Base-by-base conservation (phyloP, 768 basidiomycete genomes). In the Dioszegia aurantiaca region DNA sequence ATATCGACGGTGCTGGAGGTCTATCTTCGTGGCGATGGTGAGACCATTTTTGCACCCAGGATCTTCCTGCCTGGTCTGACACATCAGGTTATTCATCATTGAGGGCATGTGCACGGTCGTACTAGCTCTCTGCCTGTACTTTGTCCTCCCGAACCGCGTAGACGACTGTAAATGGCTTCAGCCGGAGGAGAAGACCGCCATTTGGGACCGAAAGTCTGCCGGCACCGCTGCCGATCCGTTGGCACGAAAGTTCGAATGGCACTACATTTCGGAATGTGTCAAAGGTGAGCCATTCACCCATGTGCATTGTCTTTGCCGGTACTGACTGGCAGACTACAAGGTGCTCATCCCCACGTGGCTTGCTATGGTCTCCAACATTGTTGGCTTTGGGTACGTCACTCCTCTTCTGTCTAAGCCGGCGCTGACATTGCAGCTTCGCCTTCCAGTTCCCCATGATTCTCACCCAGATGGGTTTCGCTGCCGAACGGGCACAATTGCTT, bases 41-140 rank as follows among this genome's bases (percentile, higher is more conserved):
- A 45, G 37, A 27, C 42, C 16, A 12, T n/a, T 33, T 33, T 33
- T 14, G 17, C 43, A 12, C 24, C 14, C 23, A 3, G 23, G 1
- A 9, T 4, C 27, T 4, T 31, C 12, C n/a, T 37, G 21, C 21
- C 23, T 33, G 33, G 6, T 6, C 33, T 33, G 33, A 33, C 14
- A 6, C 8, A 14, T 37, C 40, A 67, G 68, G 70, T 56, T 72
- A 11, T 75, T 75, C 64, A 65, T 74, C 59, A 73, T 77, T 45
- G 76, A 75, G 56, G 74, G 74, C 28, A 26, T 68, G 16, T 55
- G 42, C 5, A 75, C 74, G 8, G 67, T 71, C 30, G 57, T 56
- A 36, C 61, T 73, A 47, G 56, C 71, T 27, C 5, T 45, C 28
- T 59, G 47, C 8, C 67, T 69, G 8, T 43, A 26, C 47, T 51